Conservation (phyloP, 768 basidiomycete genomes). For the Udeniomyces megalosporus region DNA sequence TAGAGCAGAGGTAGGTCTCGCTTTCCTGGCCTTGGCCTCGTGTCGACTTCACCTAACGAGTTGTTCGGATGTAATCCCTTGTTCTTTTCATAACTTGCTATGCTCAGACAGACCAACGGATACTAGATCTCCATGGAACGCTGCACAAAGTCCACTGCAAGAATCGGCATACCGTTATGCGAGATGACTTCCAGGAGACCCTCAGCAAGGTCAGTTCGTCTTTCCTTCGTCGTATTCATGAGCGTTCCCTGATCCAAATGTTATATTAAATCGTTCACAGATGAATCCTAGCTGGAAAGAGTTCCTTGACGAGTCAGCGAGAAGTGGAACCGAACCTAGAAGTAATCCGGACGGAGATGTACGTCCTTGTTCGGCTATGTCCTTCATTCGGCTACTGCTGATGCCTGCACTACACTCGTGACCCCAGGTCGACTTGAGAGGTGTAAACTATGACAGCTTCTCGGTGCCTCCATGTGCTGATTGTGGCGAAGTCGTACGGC, state of each 20-base stretch:
- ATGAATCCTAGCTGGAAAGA: slow-evolving; percentile 64
- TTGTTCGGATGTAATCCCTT: too few relatives aligned
- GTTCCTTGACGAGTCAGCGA: slow-evolving; percentile 42
- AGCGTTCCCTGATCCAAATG: neutral
- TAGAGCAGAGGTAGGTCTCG: slow-evolving; percentile 21
- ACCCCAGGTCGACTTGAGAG: slow-evolving; percentile 59
- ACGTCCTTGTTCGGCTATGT: too few relatives aligned
- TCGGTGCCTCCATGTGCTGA: slow-evolving; percentile 58
- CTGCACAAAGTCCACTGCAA: slow-evolving; percentile 61
- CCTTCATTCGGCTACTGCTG: too few relatives aligned
- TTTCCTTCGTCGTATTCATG: neutral
- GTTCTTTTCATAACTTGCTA: too few relatives aligned
- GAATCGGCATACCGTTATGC: slow-evolving; percentile 49
- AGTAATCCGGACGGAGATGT: slow-evolving; percentile 94
- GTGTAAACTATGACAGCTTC: slow-evolving; percentile 59
- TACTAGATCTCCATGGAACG: slow-evolving; percentile 78
- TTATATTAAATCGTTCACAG: slow-evolving; percentile 28
- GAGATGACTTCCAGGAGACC: slow-evolving; percentile 56
- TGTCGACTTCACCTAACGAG: slow-evolving; percentile 32
- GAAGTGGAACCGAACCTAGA: slow-evolving; percentile 36
- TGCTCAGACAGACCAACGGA: slow-evolving; percentile 30
- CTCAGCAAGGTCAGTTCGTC: slow-evolving; percentile 26
- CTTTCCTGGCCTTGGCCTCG: slow-evolving; percentile 46
- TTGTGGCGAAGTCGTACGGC: slow-evolving; percentile 39
- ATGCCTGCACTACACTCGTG: neutral